A percentile compares a stretch with the other conserved stretches of the same genome.
These are phyloP conservation scores for Leccinellum luteum DNA, from an alignment of 768 basidiomycete genomes.

Conservation along the genomic window DNA sequence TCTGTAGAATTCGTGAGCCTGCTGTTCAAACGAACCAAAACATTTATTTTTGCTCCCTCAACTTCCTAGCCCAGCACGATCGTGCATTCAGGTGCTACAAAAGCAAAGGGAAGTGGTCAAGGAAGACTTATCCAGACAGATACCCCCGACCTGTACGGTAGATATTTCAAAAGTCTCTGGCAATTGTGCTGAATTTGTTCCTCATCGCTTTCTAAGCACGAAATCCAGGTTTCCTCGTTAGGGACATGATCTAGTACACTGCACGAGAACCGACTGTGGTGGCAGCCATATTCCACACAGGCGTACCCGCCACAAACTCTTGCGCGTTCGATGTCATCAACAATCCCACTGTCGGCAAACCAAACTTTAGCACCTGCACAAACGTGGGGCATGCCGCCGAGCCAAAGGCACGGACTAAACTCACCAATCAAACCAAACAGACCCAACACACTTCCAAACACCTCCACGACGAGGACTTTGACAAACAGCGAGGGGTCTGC, in stretches of 20 bases:
- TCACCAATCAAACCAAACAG: slow-evolving; percentile 90
- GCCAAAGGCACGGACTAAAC: slow-evolving; percentile 28
- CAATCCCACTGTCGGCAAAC: slow-evolving; percentile 58
- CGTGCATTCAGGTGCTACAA: neutral
- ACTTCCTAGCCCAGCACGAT: neutral
- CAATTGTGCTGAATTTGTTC: neutral
- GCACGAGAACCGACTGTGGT: slow-evolving; percentile 32
- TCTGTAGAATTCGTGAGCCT: neutral
- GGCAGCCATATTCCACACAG: slow-evolving; percentile 29
- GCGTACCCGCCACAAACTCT: slow-evolving; percentile 47
- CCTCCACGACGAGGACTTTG: slow-evolving; percentile 95
- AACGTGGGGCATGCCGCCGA: neutral
- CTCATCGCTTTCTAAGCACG: neutral
- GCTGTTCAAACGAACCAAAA: neutral
- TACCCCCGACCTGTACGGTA: neutral
- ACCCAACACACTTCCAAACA: slow-evolving; percentile 88
- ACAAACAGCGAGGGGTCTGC: slow-evolving; percentile 94
- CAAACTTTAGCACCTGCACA: neutral
- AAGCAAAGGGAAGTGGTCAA: neutral
- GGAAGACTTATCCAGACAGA: neutral
- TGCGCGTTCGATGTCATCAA: slow-evolving; percentile 70
- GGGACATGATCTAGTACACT: slow-evolving; percentile 26
- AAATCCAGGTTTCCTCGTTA: neutral
- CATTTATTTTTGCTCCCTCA: neutral
- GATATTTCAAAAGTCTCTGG: neutral